Evolutionary conservation across 1,284 basidiomycete genomes (phyloP).

Genomic region (Agroathelia rolfsii): DNA sequence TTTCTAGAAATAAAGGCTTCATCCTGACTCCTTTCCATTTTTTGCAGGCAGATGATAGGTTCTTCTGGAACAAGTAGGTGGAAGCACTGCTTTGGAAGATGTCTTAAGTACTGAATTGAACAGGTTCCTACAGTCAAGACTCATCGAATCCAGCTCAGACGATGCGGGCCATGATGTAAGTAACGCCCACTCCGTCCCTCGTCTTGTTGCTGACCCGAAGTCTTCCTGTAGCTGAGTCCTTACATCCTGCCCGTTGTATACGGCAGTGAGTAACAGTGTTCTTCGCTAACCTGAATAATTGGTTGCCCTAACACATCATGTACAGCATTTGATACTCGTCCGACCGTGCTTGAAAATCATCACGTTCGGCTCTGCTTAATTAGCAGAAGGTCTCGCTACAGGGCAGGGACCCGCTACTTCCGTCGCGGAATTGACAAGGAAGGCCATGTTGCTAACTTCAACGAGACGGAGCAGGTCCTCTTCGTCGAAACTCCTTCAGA

Average conservation of each 20-base stretch:
- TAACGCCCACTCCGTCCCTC: slow-evolving; percentile 8
- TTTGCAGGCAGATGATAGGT: slow-evolving; percentile 81
- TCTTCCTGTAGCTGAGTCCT: slow-evolving; percentile 54
- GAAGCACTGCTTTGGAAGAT: slow-evolving; percentile 10
- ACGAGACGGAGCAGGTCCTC: slow-evolving; percentile 91
- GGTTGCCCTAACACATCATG: slow-evolving; percentile 13
- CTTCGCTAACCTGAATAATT: slow-evolving; percentile 15
- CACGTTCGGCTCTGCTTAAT: slow-evolving; percentile 83
- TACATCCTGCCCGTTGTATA: slow-evolving; percentile 91
- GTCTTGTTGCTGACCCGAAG: slow-evolving; percentile 15
- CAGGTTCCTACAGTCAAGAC: slow-evolving; percentile 62
- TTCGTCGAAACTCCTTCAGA: slow-evolving; percentile 54
- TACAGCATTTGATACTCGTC: slow-evolving; percentile 82
- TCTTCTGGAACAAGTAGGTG: slow-evolving; percentile 94
- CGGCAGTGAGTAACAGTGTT: slow-evolving; percentile 62
- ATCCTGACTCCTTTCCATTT: slow-evolving; percentile 12
- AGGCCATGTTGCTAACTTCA: slow-evolving; percentile 84
- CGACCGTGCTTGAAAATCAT: slow-evolving; percentile 68
- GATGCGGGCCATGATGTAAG: slow-evolving; percentile 51
- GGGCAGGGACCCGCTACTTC: slow-evolving; percentile 96
- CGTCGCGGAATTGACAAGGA: slow-evolving; percentile 85
- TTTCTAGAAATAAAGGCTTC: slow-evolving; percentile 3
- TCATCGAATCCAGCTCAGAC: slow-evolving; percentile 54
- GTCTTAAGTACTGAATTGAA: slow-evolving; percentile 7
- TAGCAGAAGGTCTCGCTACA: slow-evolving; percentile 86